Evolutionary conservation across 139 green algal species (phyloP), one percentile per base, ranked within the genome.

Genomic region (Protoeuglena noctilucae): DNA sequence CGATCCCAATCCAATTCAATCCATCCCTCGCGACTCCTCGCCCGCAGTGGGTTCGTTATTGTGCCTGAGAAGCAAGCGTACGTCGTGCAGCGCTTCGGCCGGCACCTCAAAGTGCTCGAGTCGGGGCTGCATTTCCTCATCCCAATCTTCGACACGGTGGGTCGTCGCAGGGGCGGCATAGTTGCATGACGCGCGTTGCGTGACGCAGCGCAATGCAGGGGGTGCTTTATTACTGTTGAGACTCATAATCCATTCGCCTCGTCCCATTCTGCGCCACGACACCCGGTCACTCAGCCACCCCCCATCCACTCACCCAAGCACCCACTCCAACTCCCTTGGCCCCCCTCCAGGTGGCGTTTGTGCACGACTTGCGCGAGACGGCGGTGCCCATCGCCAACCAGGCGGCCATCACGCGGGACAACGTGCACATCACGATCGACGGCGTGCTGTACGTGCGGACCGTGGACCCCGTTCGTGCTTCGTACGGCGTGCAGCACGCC

Each of bases 371-470:
- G 34, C 94, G 93, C 66, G 89, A 96, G 64, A 56, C 84, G 52
- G 75, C 89, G 7, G 65, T 74, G 28, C 54, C 72, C 16, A 85
- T 93, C 41, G 76, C 76, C 6, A 82, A 91, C 54, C 87, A 96
- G 66, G 83, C 74, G 0, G 90, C 90, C 25, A 95, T 98, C 60
- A 98, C 89, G 0, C 43, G 54, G 72, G 82, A 98, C 69, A 98
- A 98, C 65, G 90, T 98, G 9, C 83, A 69, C 39, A 87, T 98
- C 43, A 84, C 69, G 27, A 98, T 98, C 56, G 90, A 97, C 56
- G 90, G 88, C 1, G 81, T 98, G 14, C 76, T 98, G 22, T 98
- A 95, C 58, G 74, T 93, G 48, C 19, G 6, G 75, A 92, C 96
- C 17, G 63, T 94, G 23, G 88, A 96, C 62, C 69, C 90, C 3